phyloP scores from a whole-genome alignment of 1,284 basidiomycete genomes.

The Neotropicomus parvogracilis region DNA sequence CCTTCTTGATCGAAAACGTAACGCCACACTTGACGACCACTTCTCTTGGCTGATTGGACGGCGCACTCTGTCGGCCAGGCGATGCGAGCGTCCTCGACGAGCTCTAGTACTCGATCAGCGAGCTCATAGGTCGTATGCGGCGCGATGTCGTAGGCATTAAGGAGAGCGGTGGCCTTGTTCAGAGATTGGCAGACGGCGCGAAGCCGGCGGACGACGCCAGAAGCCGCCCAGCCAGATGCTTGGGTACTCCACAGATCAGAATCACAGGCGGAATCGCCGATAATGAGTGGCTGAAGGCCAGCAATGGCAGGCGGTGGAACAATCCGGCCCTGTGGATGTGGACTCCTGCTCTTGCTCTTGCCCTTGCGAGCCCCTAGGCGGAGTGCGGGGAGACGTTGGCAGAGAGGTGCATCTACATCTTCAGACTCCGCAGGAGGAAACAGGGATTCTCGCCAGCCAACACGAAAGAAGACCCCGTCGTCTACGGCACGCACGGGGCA shows the following conservation, averaged over 20 bases:
- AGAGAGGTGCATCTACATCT: slow-evolving; percentile 22
- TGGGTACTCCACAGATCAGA: slow-evolving; percentile 57
- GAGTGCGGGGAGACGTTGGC: slow-evolving; percentile 17
- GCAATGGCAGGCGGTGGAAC: slow-evolving; percentile 26
- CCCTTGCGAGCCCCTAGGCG: slow-evolving; percentile 28
- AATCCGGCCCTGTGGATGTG: slow-evolving; percentile 28
- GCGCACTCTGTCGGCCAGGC: slow-evolving; percentile 71
- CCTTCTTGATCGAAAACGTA: slow-evolving; percentile 79
- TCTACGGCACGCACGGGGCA: slow-evolving; percentile 55
- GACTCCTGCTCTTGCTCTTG: slow-evolving; percentile 31
- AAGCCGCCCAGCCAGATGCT: slow-evolving; percentile 58
- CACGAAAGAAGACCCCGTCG: slow-evolving; percentile 63
- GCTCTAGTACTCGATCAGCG: slow-evolving; percentile 58
- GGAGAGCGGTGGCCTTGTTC: slow-evolving; percentile 52
- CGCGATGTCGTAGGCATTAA: slow-evolving; percentile 67
- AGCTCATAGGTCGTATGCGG: slow-evolving; percentile 61
- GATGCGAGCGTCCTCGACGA: slow-evolving; percentile 67
- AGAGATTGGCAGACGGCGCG: slow-evolving; percentile 71
- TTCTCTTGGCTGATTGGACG: slow-evolving; percentile 44
- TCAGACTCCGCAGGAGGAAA: slow-evolving; percentile 39
- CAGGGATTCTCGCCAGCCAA: slow-evolving; percentile 53
- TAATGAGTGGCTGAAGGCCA: slow-evolving; percentile 61
- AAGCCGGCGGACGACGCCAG: slow-evolving; percentile 57
- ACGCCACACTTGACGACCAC: slow-evolving; percentile 61
- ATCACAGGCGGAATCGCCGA: slow-evolving; percentile 68